Conservation (phyloP, 306 rosid species). For the Malus sieversii region DNA sequence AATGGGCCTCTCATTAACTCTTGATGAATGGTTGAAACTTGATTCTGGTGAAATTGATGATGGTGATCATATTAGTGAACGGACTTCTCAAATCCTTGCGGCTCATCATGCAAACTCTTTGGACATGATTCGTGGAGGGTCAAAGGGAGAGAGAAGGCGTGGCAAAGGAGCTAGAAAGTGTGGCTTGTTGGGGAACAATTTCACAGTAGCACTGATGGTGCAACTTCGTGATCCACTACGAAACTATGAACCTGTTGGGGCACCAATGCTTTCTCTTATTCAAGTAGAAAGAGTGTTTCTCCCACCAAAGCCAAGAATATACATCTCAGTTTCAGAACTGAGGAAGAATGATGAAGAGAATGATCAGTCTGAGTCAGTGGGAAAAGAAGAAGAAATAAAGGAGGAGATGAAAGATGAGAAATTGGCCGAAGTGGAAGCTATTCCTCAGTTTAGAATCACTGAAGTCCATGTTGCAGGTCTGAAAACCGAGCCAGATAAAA, state of each 20-base stretch:
- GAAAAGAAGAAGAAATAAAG: slow-evolving; percentile 35
- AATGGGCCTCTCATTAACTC: slow-evolving; percentile 75
- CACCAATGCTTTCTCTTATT: slow-evolving; percentile 81
- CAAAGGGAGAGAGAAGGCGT: slow-evolving; percentile 51
- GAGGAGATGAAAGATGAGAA: slow-evolving; percentile 34
- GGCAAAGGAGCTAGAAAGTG: slow-evolving; percentile 52
- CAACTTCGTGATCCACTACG: slow-evolving; percentile 90
- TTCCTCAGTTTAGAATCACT: slow-evolving; percentile 66
- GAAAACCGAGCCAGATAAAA: slow-evolving; percentile 39
- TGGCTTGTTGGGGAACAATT: slow-evolving; percentile 82
- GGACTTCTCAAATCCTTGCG: slow-evolving; percentile 68
- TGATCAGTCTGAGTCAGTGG: slow-evolving; percentile 34
- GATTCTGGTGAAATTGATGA: slow-evolving; percentile 88
- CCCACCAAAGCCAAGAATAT: slow-evolving; percentile 70
- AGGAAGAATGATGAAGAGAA: slow-evolving; percentile 31
- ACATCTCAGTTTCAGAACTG: slow-evolving; percentile 38
- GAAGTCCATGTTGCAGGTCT: slow-evolving; percentile 81
- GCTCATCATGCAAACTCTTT: slow-evolving; percentile 84
- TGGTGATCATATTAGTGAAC: slow-evolving; percentile 70
- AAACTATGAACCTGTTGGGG: slow-evolving; percentile 77
- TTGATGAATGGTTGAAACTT: slow-evolving; percentile 88
- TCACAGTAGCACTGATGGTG: slow-evolving; percentile 76
- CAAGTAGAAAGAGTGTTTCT: slow-evolving; percentile 83
- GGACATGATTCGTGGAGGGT: slow-evolving; percentile 43
- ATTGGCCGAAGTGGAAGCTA: slow-evolving; percentile 39